Base-by-base conservation (phyloP, 192 early-diverging fungal species). In the Podila horticola region DNA sequence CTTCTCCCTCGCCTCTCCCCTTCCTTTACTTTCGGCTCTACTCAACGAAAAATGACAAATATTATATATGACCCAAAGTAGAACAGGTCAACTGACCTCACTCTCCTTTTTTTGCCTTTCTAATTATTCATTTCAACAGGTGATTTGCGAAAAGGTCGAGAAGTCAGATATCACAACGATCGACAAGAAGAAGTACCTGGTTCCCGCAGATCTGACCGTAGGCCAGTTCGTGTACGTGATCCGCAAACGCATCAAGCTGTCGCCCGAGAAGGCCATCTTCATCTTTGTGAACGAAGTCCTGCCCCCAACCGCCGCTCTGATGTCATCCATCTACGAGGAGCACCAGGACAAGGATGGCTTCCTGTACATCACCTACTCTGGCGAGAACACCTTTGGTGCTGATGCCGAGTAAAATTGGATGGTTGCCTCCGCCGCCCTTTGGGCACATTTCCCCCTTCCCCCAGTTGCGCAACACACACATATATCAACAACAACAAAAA, bases 121-220 rank as follows among this genome's bases (percentile, higher is more conserved):
- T 13, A 34, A 19, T n/a, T n/a, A n/a, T n/a, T n/a, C n/a, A 7
- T 30, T 24, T 38, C 24, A 15, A 41, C 66, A 86, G 85, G 87
- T 94, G 52, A 95, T 95, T 74, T 94, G 93, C 76, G 98, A 99
- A 83, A 97, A 97, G 87, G 96, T 96, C 41, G 98, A 99, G 74
- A 99, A 97, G 86, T 94, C 93, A 72, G 97, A 98, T 79, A 98
- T 99, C 82, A 91, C 94, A 20, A 92, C 87, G 28, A 98, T 99
- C 73, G 98, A 99, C 88, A 99, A 99, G 93, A 99, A 98, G 75
- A 99, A 99, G 84, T 99, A 98, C 69, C 89, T 99, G 64, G 98
- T 99, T 5, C 98, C 98, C 10, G 90, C 94, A 66, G 97, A 98
- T 71, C 85, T 99, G 60, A 99, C 97, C 6, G 96, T 99, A 24